phyloP scores from a whole-genome alignment of 306 rosid species.

The Morella rubra region DNA sequence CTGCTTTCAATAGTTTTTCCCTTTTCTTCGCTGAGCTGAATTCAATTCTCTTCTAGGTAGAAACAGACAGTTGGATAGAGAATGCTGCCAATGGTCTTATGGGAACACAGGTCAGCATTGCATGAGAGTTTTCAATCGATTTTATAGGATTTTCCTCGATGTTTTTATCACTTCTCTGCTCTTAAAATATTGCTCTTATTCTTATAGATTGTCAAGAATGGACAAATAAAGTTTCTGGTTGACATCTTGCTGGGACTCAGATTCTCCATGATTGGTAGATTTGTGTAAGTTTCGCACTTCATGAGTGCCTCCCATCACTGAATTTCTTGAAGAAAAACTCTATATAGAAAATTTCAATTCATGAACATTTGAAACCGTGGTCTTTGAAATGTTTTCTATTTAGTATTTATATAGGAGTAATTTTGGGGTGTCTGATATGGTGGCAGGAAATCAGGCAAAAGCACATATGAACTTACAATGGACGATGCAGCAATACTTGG shows the following conservation, averaged over 20 bases:
- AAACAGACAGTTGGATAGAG: slow-evolving; percentile 95
- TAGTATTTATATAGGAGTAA: not conserved
- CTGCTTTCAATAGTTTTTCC: not conserved
- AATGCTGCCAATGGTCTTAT: slow-evolving; percentile 92
- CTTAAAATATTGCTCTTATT: slow-evolving; percentile 20
- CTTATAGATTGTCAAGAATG: slow-evolving; percentile 68
- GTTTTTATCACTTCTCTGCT: slow-evolving; percentile 4
- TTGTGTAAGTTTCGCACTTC: slow-evolving; percentile 49
- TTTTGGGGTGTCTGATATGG: slow-evolving; percentile 11
- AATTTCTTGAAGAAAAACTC: not conserved
- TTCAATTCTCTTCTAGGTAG: slow-evolving; percentile 42
- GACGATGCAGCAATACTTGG: slow-evolving; percentile 88
- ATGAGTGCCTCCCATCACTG: not conserved
- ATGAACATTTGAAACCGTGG: not conserved
- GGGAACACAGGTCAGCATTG: slow-evolving; percentile 70
- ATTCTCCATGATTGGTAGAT: slow-evolving; percentile 70
- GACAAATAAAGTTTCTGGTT: slow-evolving; percentile 65
- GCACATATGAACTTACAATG: slow-evolving; percentile 62
- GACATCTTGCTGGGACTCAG: slow-evolving; percentile 69
- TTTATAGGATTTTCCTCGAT: not conserved
- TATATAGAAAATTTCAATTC: not conserved
- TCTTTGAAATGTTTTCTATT: not conserved
- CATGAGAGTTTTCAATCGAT: not conserved
- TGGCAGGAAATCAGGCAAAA: slow-evolving; percentile 56
- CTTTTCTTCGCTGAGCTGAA: slow-evolving; percentile 3